These are phyloP conservation scores for Paramecium octaurelia DNA, from an alignment of 73 alveolate species.

Conservation along the genomic window DNA sequence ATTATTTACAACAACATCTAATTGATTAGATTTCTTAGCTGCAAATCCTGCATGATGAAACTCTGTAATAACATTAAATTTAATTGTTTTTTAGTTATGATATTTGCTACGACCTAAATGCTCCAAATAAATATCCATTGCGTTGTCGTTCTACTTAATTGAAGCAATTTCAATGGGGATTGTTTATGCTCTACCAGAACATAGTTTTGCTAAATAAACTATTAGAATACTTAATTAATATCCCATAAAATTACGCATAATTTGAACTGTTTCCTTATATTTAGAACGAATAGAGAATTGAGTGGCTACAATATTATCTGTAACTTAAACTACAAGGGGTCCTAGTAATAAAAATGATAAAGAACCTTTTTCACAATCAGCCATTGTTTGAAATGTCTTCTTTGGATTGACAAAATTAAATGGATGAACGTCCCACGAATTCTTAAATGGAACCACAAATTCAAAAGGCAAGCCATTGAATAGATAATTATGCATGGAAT, in stretches of 20 bases:
- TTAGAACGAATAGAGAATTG: conserved; percentile 80
- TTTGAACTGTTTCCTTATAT: conserved; percentile 72
- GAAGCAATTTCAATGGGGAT: conserved; percentile 26
- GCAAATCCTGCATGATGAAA: conserved; percentile 65
- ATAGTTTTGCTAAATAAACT: neutral
- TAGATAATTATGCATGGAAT: conserved; percentile 52
- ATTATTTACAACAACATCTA: conserved; percentile 47
- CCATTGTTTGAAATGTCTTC: conserved; percentile 74
- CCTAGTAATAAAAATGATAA: neutral
- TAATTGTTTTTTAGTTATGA: conserved; percentile 31
- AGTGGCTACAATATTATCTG: conserved; percentile 82
- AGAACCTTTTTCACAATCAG: conserved; percentile 84
- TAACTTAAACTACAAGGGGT: conserved; percentile 50
- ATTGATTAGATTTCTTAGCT: conserved; percentile 54
- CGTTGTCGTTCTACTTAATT: conserved; percentile 6
- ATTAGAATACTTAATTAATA: conserved; percentile 3
- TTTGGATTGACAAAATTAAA: conserved; percentile 75
- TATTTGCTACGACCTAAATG: neutral
- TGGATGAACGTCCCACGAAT: conserved; percentile 95
- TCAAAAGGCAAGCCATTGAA: conserved; percentile 70
- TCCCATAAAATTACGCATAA: conserved; percentile 74
- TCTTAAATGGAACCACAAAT: conserved; percentile 79
- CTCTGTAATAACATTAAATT: conserved; percentile 50
- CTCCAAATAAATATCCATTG: conserved; percentile 31
- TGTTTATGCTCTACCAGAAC: neutral